Base-by-base conservation (phyloP, 352 stramenopile genomes). In the Phytopythium sindhum region DNA sequence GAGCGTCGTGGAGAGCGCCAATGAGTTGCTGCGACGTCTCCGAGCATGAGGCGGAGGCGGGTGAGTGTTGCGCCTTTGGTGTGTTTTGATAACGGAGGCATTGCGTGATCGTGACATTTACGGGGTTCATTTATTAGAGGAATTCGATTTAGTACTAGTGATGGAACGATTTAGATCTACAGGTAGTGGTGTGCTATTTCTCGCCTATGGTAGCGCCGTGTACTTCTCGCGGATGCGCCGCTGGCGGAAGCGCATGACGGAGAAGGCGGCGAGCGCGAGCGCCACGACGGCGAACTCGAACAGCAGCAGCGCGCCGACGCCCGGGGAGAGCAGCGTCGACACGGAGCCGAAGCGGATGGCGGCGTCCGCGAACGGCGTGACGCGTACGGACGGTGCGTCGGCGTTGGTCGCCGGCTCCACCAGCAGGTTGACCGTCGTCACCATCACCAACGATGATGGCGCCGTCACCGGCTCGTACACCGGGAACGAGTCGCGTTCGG, bases 251-350 rank as follows among this genome's bases (percentile, higher is more conserved):
- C 51, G 51, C 28, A 57, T 44, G 14, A 57, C 28, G 51, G 31
- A 57, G 28, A 44, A 57, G 29, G 51, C 51, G 28, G 29, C 23
- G 29, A 57, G 31, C 7, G 51, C 51, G 51, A 57, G 51, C 51
- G 33, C 51, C 28, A 57, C 51, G 51, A 57, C 51, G 12, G 51
- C 51, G 51, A 57, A 35, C 51, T 57, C 51, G 29, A 57, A 57
- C 12, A 57, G 28, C 15, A 57, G 4, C 15, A 57, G 51, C 29
- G 51, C 51, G 28, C 51, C 51, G 28, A 57, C 51, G 33, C 51
- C 51, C 7, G 51, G 51, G 1, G 51, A 57, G 12, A 57, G 51
- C 29, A 57, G 51, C 26, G 51, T 44, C 28, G 51, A 57, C 12
- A 57, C 51, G 28, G 51, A 41, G 10, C 31, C 28, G 51, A 57